Evolutionary conservation across 208 protist genomes (phyloP), one percentile per base, ranked within the genome.

Genomic region (Herpetomonas samuelpessoai): DNA sequence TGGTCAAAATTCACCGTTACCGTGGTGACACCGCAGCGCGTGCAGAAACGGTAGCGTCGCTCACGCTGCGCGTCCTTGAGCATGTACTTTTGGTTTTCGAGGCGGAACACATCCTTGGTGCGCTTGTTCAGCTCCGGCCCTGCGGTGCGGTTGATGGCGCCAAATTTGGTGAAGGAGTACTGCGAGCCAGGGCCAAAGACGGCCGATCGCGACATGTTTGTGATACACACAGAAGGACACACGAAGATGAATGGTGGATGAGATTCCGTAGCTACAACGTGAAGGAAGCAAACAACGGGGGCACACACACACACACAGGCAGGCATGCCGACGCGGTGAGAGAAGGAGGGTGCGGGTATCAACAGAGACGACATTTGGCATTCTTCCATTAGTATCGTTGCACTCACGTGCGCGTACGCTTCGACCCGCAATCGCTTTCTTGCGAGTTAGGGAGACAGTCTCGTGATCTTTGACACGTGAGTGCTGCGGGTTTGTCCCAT

Each of bases 101-200:
- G 68, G 0, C 86, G 71, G 44, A 88, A 93, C 16, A 77, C 58
- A 39, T 96, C 86, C 66, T 91, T 92, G 55, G 87, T 74, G 24
- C 89, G 75, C 58, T 83, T 84, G 64, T 74, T 86, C 41, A 84
- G 47, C 18, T 61, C 71, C 2, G 77, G 68, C 9, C 55, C 68
- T 31, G 58, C 67, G 45, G 29, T 76, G 28, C 84, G 80, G 35
- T 84, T 79, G 10, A 92, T 63, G 0, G 80, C 44, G 28, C 89
- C 89, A 54, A 93, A 92, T 55, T 91, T 90, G 30, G 89, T 95
- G 62, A 93, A 91, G 28, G 86, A 93, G 59, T 86, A 88, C 28
- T 87, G 70, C 16, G 89, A 92, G 55, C 80, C 76, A 3, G 89
- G 81, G 0, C 89, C 89, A 59, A 95, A 93, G 2, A 88, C 81